These are phyloP conservation scores for Hanseniaspora opuntiae DNA, from an alignment of 805 yeast genomes.

Conservation along the genomic window DNA sequence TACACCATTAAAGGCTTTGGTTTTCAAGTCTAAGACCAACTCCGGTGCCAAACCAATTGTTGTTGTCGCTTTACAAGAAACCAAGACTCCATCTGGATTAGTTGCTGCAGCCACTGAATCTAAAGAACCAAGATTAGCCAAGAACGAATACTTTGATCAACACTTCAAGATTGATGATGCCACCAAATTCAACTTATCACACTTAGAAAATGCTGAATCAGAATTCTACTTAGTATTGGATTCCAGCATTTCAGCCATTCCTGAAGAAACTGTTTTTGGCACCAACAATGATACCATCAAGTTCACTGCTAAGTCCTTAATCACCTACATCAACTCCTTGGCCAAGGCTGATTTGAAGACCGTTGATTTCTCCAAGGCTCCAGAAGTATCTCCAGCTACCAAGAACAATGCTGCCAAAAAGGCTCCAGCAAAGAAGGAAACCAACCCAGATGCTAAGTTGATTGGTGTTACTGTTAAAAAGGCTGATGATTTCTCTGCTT, in stretches of 20 bases:
- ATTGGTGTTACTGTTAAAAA: conserved; percentile 95
- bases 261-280: conserved; percentile 22
- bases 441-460: conserved; percentile 68
- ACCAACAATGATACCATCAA: conserved; percentile 19
- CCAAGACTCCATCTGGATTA: conserved; percentile 52
- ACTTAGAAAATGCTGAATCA: conserved; percentile 28
- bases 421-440: conserved; percentile 21
- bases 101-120: conserved; percentile 56
- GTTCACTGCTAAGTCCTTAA: conserved; percentile 21
- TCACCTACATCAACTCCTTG: conserved; percentile 30
- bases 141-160: conserved; percentile 59
- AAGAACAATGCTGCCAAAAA: conserved; percentile 18
- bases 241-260: conserved; percentile 25
- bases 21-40: conserved; percentile 84
- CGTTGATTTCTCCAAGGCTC: conserved; percentile 38
- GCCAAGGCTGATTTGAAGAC: conserved; percentile 24
- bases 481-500: conserved; percentile 78
- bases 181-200: conserved; percentile 22
- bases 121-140: conserved; percentile 81
- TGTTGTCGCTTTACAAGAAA: conserved; percentile 58
- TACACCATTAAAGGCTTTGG: conserved; percentile 54
- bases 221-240: conserved; percentile 23
- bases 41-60: conserved; percentile 68
- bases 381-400: conserved; percentile 28
- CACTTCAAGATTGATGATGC: conserved; percentile 28